Evolutionary conservation across 345 rosid species (phyloP), one percentile per base, ranked within the genome.

Genomic region (Anacardium occidentale): DNA sequence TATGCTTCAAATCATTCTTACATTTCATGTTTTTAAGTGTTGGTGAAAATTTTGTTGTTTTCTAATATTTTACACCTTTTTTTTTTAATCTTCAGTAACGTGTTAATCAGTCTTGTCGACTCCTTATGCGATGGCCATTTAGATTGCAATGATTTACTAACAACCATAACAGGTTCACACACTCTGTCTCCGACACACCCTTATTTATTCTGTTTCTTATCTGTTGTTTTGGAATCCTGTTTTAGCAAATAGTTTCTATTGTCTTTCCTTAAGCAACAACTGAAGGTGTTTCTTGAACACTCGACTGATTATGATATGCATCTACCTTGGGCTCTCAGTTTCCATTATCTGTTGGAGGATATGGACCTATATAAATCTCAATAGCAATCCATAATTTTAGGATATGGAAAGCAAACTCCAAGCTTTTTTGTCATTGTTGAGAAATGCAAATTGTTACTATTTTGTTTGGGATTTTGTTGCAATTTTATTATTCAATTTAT

Each of bases 81-180:
- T 18, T 21, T 78, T 69, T 63, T 29, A 29, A 53, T 75, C 71
- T 78, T 13, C 87, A 94, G 98, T 68, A 84, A 88, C 11, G 24
- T 57, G 44, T 87, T 91, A 74, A 68, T 90, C 60, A 78, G 86
- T 75, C 92, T 94, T 71, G 66, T 94, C 77, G 97, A 90, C 65
- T 87, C 89, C 26, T 50, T 92, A 71, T 92, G 97, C 10, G 88
- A 85, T 55, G 89, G 88, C 29, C 85, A 72, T 63, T 64, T 85
- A 75, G 88, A 92, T 63, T 92, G 97, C 85, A 72, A 40, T 77
- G 87, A 92, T 79, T 80, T 90, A 79, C 90, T 94, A 70, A 80
- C 88, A 75, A 79, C 97, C 75, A 76, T 94, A 56, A 94, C 98
- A 77, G 97, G 97, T 94, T 22, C 42, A 64, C 68, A 66, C 12